Evolutionary conservation across 192 early-diverging fungal genomes (phyloP).

Genomic region (Backusella westeae): DNA sequence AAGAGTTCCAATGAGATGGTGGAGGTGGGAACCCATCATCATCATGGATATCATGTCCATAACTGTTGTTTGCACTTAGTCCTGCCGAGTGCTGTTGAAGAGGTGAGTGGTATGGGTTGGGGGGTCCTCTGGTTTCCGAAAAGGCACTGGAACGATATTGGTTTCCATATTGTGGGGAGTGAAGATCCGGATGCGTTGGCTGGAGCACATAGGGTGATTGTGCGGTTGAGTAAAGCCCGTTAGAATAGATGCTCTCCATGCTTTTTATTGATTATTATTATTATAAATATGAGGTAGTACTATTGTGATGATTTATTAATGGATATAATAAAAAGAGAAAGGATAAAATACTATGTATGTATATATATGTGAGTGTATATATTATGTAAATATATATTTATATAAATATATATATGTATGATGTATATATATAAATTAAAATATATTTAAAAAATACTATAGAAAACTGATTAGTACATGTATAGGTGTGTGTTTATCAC

Average conservation of each 20-base stretch:
- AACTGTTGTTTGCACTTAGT: neutral
- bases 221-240: conserved; percentile 5
- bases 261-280: neutral
- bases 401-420: neutral
- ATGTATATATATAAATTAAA: neutral
- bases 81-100: conserved; percentile 9
- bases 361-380: neutral
- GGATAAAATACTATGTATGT: neutral
- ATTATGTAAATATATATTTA: neutral
- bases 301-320: neutral
- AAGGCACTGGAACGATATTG: conserved; percentile 22
- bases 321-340: neutral
- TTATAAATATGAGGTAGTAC: neutral
- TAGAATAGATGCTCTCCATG: conserved; percentile 21
- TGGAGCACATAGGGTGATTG: conserved; percentile 14
- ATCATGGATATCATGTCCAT: conserved; percentile 1
- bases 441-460: neutral
- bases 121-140: neutral
- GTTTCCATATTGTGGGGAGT: conserved; percentile 1
- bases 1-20: neutral
- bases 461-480: neutral
- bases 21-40: neutral
- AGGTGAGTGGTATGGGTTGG: neutral
- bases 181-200: neutral
- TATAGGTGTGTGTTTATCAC: neutral